Percentiles rank a stretch among this genome's conserved stretches.
Conservation (phyloP, 1,284 basidiomycete species). For the Flammula alnicola region DNA sequence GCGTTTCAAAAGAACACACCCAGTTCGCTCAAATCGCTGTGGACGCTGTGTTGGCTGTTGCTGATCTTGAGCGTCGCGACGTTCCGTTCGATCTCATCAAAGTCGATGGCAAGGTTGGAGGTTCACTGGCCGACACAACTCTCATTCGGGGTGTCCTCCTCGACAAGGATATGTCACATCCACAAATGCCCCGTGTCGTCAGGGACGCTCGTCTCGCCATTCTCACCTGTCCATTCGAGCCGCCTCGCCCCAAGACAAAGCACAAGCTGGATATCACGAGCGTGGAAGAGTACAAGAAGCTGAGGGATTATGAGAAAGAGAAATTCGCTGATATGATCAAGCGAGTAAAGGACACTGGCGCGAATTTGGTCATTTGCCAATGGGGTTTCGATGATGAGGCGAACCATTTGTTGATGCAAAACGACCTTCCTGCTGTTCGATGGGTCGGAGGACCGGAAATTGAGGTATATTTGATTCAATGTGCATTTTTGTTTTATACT, state of each 20-base stretch:
- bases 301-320: constrained; percentile 93
- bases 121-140: constrained; percentile 92
- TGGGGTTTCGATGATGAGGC: constrained; percentile 99
- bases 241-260: constrained; percentile 98
- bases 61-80: constrained; percentile 93
- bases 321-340: constrained; percentile 99
- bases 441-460: constrained; percentile 99
- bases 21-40: constrained; percentile 98
- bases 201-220: constrained; percentile 94
- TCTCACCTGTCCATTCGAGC: constrained; percentile 98
- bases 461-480: constrained; percentile 61
- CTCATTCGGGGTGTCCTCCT: constrained; percentile 96
- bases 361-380: constrained; percentile 98
- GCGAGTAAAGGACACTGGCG: constrained; percentile 96
- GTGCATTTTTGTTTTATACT: not conserved
- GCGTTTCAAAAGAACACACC: constrained; percentile 94
- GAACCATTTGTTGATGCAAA: constrained; percentile 97
- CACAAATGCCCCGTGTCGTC: constrained; percentile 93
- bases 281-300: constrained; percentile 97
- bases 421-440: constrained; percentile 95
- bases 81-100: constrained; percentile 99
- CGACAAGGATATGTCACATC: constrained; percentile 99
- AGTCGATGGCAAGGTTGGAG: constrained; percentile 98
- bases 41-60: constrained; percentile 94
- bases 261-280: constrained; percentile 98